These are phyloP conservation scores for Boletus huronensis DNA, from an alignment of 768 basidiomycete species.

Conservation along the genomic window DNA sequence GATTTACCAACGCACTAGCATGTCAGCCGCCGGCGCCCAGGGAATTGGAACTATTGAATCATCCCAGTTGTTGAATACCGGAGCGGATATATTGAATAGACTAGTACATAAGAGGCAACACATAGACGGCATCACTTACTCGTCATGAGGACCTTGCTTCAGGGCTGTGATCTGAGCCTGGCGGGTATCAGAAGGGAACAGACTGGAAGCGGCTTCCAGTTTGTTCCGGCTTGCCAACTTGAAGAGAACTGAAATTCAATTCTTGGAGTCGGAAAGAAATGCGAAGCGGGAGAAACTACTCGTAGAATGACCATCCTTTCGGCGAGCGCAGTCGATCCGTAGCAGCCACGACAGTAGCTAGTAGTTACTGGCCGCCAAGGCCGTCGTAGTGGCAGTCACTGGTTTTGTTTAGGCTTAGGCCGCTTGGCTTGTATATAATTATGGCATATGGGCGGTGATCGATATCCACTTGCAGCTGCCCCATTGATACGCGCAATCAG, in stretches of 20 bases:
- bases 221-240: neutral
- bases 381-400: too few relatives aligned
- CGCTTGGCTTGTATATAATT: neutral
- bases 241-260: too few relatives aligned
- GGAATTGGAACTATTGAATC: too few relatives aligned
- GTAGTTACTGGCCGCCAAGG: neutral
- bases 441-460: neutral
- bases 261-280: neutral
- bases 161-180: neutral
- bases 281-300: neutral
- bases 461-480: too few relatives aligned
- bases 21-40: neutral
- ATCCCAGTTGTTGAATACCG: neutral
- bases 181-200: neutral
- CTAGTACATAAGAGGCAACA: neutral
- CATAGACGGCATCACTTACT: neutral
- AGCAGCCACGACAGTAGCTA: neutral
- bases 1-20: neutral
- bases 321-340: neutral
- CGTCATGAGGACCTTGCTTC: neutral
- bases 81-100: neutral
- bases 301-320: neutral
- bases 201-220: too few relatives aligned
- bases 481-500: neutral
- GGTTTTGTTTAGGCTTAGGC: neutral